phyloP scores from a whole-genome alignment of 192 early-diverging fungal species.

The Spizellomyces punctatus region DNA sequence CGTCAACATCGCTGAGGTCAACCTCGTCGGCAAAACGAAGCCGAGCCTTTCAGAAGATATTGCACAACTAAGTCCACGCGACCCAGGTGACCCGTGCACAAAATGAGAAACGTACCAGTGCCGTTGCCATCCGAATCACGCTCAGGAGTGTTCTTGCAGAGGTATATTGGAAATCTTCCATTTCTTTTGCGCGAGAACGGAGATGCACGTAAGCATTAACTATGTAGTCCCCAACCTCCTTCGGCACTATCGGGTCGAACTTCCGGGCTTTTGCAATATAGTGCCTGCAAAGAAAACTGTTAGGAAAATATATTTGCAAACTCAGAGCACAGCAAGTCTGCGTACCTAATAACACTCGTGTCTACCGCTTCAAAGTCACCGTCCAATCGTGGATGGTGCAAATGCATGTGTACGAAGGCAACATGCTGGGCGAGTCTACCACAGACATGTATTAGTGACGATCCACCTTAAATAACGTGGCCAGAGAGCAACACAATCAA shows the following conservation, averaged over 20 bases:
- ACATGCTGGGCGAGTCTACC: slow-evolving; percentile 80
- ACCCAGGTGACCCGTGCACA: too few species aligned
- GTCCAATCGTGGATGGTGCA: slow-evolving; percentile 69
- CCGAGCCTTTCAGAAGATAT: slow-evolving; percentile 56
- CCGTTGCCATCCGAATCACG: slow-evolving; percentile 81
- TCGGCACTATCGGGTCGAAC: slow-evolving; percentile 73
- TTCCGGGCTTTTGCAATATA: slow-evolving; percentile 83
- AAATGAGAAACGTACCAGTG: slow-evolving; percentile 43
- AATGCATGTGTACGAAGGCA: slow-evolving; percentile 89
- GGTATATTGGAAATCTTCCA: slow-evolving; percentile 73
- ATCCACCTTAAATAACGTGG: background rate
- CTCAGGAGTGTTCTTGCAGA: slow-evolving; percentile 85
- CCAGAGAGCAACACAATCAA: background rate
- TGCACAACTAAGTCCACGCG: too few species aligned
- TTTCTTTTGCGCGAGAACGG: slow-evolving; percentile 51
- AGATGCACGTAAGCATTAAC: slow-evolving; percentile 84
- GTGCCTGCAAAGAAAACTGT: slow-evolving; percentile 54
- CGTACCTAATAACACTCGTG: slow-evolving; percentile 71
- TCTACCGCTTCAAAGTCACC: slow-evolving; percentile 69
- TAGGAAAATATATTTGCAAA: background rate
- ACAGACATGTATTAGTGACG: background rate
- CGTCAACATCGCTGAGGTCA: slow-evolving; percentile 76
- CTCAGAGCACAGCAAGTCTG: background rate
- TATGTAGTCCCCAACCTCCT: slow-evolving; percentile 80
- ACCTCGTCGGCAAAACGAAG: slow-evolving; percentile 72